Percentiles rank a stretch among this genome's conserved stretches.
phyloP scores from a whole-genome alignment of 1,284 basidiomycete genomes.

The Sanguinoderma infundibulare region DNA sequence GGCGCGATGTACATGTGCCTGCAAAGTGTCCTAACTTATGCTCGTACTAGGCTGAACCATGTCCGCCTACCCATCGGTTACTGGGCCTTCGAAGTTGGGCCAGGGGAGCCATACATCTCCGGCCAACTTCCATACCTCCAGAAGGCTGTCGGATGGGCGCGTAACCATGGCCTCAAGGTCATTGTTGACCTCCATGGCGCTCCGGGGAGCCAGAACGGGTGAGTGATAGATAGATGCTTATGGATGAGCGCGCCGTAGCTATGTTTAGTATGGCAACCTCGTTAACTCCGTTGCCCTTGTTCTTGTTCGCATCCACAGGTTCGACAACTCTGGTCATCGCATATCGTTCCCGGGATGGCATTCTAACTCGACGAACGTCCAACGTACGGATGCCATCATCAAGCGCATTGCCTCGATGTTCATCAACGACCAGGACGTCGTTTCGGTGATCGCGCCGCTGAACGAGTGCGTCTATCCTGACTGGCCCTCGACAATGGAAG shows the following conservation, averaged over 20 bases:
- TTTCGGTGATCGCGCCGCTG: conserved; percentile 75
- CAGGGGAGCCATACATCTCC: conserved; percentile 85
- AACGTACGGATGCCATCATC: conserved; percentile 74
- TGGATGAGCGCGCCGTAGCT: not conserved
- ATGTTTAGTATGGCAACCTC: not conserved
- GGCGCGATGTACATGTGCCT: conserved; percentile 18
- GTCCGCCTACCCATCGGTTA: conserved; percentile 89
- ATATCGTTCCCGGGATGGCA: conserved; percentile 74
- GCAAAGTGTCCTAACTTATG: conserved; percentile 13
- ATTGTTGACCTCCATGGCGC: conserved; percentile 86
- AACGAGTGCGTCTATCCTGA: conserved; percentile 64
- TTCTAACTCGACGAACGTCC: conserved; percentile 64
- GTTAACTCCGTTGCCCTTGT: not conserved
- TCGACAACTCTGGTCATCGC: conserved; percentile 85
- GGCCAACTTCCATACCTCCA: conserved; percentile 78
- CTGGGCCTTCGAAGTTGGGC: conserved; percentile 88
- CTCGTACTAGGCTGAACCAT: conserved; percentile 68
- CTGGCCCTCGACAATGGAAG: not conserved
- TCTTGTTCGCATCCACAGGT: conserved; percentile 45
- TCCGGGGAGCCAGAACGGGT: conserved; percentile 86
- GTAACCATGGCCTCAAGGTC: conserved; percentile 77
- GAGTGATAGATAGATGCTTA: conserved; percentile 28
- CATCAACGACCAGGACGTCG: conserved; percentile 56
- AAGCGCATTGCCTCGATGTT: conserved; percentile 67
- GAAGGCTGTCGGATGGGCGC: conserved; percentile 82